Conservation (phyloP, 164 flowering plant genomes). For the Piper longum region DNA sequence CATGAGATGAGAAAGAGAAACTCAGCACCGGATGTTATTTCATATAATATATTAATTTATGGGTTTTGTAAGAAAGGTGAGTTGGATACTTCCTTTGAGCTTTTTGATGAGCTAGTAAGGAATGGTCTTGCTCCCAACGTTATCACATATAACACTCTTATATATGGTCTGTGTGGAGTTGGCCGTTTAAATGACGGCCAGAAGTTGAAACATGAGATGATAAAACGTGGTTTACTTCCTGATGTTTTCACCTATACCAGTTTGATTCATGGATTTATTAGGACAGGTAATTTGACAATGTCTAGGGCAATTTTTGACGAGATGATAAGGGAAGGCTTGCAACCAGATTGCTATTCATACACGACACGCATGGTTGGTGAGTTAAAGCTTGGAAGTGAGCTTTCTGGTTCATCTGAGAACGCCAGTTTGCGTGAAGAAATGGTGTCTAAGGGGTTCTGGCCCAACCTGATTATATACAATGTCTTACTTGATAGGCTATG, state of each 20-base stretch:
- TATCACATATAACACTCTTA: constrained; percentile 55
- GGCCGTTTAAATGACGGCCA: constrained; percentile 37
- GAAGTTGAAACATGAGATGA: constrained; percentile 46
- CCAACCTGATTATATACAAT: constrained; percentile 45
- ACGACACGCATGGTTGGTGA: constrained; percentile 35
- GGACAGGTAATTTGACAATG: constrained; percentile 30
- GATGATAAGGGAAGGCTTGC: constrained; percentile 42
- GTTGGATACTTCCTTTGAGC: constrained; percentile 32
- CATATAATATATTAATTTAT: constrained; percentile 48
- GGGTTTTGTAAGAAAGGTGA: constrained; percentile 53
- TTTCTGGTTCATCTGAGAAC: constrained; percentile 18
- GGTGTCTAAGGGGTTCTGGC: constrained; percentile 34
- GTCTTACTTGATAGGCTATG: constrained; percentile 41
- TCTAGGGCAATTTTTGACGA: constrained; percentile 40
- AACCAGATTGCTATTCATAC: constrained; percentile 42
- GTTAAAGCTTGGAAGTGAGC: constrained; percentile 20
- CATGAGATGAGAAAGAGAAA: constrained; percentile 27
- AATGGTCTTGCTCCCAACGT: constrained; percentile 26
- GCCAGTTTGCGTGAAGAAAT: constrained; percentile 50
- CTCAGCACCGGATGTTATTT: constrained; percentile 39
- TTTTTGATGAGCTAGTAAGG: constrained; percentile 34
- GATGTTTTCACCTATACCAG: constrained; percentile 55
- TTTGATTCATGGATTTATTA: constrained; percentile 40
- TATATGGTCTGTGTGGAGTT: constrained; percentile 39
- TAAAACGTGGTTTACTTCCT: constrained; percentile 26